Evolutionary conservation across 2,329 filamentous ascomycete species (phyloP).

Genomic region (Setomelanomma holmii): DNA sequence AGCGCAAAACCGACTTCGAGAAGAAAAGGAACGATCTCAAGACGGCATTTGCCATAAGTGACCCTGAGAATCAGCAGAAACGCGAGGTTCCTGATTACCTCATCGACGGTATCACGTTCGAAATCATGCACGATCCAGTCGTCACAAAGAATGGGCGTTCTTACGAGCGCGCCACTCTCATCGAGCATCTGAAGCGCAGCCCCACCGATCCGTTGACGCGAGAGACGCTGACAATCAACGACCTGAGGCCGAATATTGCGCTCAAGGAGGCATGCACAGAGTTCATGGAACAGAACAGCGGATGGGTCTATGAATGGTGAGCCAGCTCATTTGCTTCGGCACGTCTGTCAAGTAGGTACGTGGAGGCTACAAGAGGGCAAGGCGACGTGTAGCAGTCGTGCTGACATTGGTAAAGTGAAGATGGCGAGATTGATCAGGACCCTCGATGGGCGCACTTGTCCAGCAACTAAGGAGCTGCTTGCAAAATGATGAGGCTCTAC

Average conservation of each 20-base stretch:
- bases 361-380: not conserved
- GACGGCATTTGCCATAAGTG: conserved; percentile 56
- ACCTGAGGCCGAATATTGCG: conserved; percentile 81
- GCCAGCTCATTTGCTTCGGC: conserved; percentile 23
- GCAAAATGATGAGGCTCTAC: not conserved
- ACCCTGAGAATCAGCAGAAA: conserved; percentile 53
- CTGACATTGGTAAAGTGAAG: conserved; percentile 34
- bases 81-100: conserved; percentile 75
- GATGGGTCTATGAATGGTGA: conserved; percentile 92
- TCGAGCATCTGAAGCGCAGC: conserved; percentile 81
- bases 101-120: conserved; percentile 78
- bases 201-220: conserved; percentile 84
- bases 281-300: conserved; percentile 79
- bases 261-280: conserved; percentile 84
- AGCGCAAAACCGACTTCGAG: conserved; percentile 51
- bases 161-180: conserved; percentile 85
- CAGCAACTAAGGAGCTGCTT: not conserved
- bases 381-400: not conserved
- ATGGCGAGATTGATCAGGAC: conserved; percentile 33
- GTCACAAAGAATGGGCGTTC: conserved; percentile 84
- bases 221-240: conserved; percentile 70
- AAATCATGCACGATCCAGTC: conserved; percentile 75
- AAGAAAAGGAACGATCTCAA: conserved; percentile 54
- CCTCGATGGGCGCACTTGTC: conserved; percentile 41
- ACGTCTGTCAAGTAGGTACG: conserved; percentile 20